Evolutionary conservation across 108 stramenopile genomes (phyloP).

Genomic region (Ochromonas danica): DNA sequence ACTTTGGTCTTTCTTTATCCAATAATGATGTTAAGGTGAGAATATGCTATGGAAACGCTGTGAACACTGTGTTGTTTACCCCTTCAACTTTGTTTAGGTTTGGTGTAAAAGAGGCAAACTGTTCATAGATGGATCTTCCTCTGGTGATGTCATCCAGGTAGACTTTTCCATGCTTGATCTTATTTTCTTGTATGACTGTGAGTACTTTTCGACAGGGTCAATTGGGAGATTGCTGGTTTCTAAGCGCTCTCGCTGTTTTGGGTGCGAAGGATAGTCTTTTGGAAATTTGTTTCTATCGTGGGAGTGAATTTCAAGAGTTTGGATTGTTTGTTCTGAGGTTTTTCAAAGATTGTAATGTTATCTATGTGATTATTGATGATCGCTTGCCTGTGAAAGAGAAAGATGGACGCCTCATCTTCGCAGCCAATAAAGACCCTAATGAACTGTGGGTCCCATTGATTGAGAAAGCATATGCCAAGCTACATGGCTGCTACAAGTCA

Average conservation of each 20-base stretch:
- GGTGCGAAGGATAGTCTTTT: slow-evolving; percentile 19
- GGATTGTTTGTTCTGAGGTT: slow-evolving; percentile 23
- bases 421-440: slow-evolving; percentile 44
- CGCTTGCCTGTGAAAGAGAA: slow-evolving; percentile 12
- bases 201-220: slow-evolving; percentile 2
- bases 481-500: slow-evolving; percentile 53
- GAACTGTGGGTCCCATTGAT: slow-evolving; percentile 55
- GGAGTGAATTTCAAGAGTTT: background rate
- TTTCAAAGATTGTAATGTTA: slow-evolving; percentile 23
- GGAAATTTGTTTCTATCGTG: slow-evolving; percentile 3
- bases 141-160: slow-evolving; percentile 34
- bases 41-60: too few species aligned
- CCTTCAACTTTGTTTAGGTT: background rate
- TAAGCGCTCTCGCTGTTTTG: slow-evolving; percentile 19
- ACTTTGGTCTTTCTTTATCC: too few species aligned
- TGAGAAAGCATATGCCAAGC: slow-evolving; percentile 58
- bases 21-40: too few species aligned
- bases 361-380: slow-evolving; percentile 31
- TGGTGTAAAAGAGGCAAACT: slow-evolving; percentile 1
- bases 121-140: slow-evolving; percentile 26
- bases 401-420: slow-evolving; percentile 39
- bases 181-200: too few species aligned
- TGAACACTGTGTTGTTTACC: too few species aligned
- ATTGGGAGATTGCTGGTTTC: slow-evolving; percentile 37
- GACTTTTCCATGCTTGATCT: too few species aligned